Evolutionary conservation across 306 rosid genomes (phyloP).

Genomic region (Arachis hypogaea): DNA sequence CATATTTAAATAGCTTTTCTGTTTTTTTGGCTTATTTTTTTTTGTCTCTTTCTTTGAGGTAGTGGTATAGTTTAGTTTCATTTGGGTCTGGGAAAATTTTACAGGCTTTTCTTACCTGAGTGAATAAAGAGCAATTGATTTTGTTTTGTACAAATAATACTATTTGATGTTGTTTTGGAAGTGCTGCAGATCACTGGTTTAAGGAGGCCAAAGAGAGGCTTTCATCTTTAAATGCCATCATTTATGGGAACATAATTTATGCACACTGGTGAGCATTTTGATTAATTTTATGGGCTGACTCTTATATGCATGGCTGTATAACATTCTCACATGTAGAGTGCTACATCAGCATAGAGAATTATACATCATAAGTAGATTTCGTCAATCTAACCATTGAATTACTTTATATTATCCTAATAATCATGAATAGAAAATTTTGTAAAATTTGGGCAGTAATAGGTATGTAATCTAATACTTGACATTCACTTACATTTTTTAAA

Average conservation of each 20-base stretch:
- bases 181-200: conserved; percentile 98
- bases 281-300: conserved; percentile 30
- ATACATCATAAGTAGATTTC: conserved; percentile 5
- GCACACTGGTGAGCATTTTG: conserved; percentile 75
- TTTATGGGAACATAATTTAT: conserved; percentile 88
- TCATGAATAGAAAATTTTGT: too few species aligned
- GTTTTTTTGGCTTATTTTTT: not conserved
- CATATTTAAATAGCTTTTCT: conserved; percentile 7
- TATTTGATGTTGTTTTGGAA: conserved; percentile 63
- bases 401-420: too few species aligned
- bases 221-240: conserved; percentile 75
- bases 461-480: too few species aligned
- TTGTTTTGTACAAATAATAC: conserved; percentile 47
- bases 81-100: conserved; percentile 31
- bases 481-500: too few species aligned
- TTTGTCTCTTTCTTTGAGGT: conserved; percentile 16
- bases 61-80: conserved; percentile 30
- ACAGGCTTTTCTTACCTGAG: conserved; percentile 10
- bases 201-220: conserved; percentile 83
- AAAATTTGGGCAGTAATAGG: too few species aligned
- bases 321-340: conserved; percentile 17
- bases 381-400: not conserved
- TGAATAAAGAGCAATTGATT: conserved; percentile 23
- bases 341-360: conserved; percentile 19
- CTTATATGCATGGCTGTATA: conserved; percentile 9